These are phyloP conservation scores for Pseudozyma sp. DNA, from an alignment of 1,284 basidiomycete species.

Conservation along the genomic window DNA sequence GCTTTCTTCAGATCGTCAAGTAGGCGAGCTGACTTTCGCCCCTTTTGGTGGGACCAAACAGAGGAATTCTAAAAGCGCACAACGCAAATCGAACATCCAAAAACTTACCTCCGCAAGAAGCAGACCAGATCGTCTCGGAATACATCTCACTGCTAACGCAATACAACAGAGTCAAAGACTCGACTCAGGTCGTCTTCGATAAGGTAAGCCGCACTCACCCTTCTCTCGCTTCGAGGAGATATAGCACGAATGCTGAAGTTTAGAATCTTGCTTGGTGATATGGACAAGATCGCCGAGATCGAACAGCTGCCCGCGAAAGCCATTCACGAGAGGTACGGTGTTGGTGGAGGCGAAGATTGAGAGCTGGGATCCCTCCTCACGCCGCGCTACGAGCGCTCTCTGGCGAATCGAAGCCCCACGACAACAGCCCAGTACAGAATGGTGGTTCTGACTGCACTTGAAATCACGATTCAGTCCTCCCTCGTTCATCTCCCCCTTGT, in stretches of 20 bases:
- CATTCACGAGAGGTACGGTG: slow-evolving; percentile 34
- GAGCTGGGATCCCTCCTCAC: too few species aligned
- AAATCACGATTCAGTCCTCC: background rate
- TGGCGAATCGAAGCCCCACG: too few species aligned
- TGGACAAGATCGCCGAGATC: slow-evolving; percentile 37
- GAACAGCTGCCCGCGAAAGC: slow-evolving; percentile 35
- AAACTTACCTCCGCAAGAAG: slow-evolving; percentile 17
- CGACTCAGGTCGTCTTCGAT: slow-evolving; percentile 34
- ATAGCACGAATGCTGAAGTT: background rate
- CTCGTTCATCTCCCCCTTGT: background rate
- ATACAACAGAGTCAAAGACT: slow-evolving; percentile 49
- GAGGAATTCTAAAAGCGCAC: slow-evolving; percentile 20
- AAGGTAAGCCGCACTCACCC: slow-evolving; percentile 21
- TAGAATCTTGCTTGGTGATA: too few species aligned
- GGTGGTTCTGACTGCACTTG: too few species aligned
- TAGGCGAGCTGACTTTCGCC: too few species aligned
- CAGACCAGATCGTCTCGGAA: slow-evolving; percentile 31
- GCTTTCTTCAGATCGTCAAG: too few species aligned
- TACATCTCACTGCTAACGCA: slow-evolving; percentile 35
- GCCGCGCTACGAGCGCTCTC: too few species aligned
- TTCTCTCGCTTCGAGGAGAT: background rate
- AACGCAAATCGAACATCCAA: slow-evolving; percentile 18
- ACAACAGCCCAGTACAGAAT: too few species aligned
- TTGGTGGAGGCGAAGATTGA: slow-evolving; percentile 5
- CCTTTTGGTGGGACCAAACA: background rate